These are phyloP conservation scores for Polyplosphaeria fusca DNA, from an alignment of 495 filamentous ascomycete genomes.

Conservation along the genomic window DNA sequence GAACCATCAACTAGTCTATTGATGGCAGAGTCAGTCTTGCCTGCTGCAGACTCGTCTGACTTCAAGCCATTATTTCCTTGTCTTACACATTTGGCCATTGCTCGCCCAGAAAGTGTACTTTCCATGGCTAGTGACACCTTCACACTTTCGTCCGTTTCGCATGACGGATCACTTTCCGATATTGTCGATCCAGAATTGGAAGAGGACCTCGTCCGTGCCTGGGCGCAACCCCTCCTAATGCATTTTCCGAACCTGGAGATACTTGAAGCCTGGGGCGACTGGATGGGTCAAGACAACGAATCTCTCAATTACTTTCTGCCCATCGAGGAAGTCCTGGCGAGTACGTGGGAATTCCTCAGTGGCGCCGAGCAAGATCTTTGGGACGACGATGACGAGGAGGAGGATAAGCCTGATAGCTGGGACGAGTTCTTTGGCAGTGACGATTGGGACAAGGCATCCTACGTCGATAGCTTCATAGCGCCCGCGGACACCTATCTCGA, in stretches of 20 bases:
- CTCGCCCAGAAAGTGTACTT: conserved; percentile 10
- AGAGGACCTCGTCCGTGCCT: conserved; percentile 18
- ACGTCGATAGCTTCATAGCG: not conserved
- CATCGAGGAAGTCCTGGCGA: conserved; percentile 21
- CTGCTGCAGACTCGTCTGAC: not conserved
- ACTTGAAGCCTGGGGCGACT: conserved; percentile 27
- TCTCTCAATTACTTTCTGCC: conserved; percentile 28
- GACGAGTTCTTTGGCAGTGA: conserved; percentile 1
- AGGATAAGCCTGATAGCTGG: conserved; percentile 6
- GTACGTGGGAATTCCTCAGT: conserved; percentile 29
- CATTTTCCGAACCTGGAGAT: conserved; percentile 25
- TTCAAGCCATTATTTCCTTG: conserved; percentile 8
- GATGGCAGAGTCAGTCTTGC: not conserved
- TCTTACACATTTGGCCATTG: conserved; percentile 19
- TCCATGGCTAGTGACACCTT: not conserved
- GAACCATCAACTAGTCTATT: not conserved
- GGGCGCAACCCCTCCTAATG: conserved; percentile 20
- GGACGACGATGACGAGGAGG: conserved; percentile 17
- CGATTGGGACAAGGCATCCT: conserved; percentile 19
- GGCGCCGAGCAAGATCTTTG: conserved; percentile 27
- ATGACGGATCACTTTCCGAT: not conserved
- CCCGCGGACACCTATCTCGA: not conserved
- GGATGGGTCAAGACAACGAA: conserved; percentile 20
- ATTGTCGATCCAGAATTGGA: conserved; percentile 15
- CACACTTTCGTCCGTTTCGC: conserved; percentile 5